phyloP scores from a whole-genome alignment of 345 rosid species.

The Pugionium dolabratum region DNA sequence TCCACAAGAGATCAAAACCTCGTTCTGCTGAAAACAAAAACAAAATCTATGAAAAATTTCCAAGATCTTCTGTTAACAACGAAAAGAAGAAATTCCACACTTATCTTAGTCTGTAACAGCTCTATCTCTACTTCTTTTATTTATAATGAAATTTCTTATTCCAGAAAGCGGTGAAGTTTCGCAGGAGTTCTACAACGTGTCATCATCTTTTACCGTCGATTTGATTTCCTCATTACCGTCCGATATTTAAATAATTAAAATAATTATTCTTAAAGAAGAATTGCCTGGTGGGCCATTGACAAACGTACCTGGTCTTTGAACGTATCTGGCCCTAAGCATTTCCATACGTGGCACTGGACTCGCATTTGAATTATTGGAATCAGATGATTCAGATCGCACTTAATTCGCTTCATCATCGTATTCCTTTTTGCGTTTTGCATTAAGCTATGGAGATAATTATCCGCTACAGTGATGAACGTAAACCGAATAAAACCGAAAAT shows the following conservation, averaged over 20 bases:
- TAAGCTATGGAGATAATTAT: too few relatives aligned
- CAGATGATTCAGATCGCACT: too few relatives aligned
- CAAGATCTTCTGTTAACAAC: conserved; percentile 10
- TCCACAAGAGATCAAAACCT: not conserved
- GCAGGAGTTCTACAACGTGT: conserved; percentile 17
- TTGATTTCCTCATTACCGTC: not conserved
- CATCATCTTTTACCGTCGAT: not conserved
- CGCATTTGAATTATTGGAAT: too few relatives aligned
- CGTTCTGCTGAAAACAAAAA: not conserved
- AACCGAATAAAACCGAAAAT: too few relatives aligned
- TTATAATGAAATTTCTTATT: conserved; percentile 18
- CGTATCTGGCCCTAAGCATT: too few relatives aligned
- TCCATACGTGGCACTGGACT: too few relatives aligned
- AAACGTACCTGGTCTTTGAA: not conserved
- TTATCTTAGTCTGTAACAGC: not conserved
- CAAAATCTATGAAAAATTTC: not conserved
- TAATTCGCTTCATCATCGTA: too few relatives aligned
- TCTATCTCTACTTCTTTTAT: conserved; percentile 11
- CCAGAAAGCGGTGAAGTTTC: conserved; percentile 37
- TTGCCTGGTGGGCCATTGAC: conserved; percentile 27
- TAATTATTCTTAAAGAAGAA: conserved; percentile 5
- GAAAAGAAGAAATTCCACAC: conserved; percentile 1
- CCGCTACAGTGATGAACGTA: too few relatives aligned
- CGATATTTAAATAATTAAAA: not conserved
- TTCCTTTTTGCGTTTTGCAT: too few relatives aligned